Conservation (phyloP, 352 stramenopile genomes). For the Phytophthora cactorum region DNA sequence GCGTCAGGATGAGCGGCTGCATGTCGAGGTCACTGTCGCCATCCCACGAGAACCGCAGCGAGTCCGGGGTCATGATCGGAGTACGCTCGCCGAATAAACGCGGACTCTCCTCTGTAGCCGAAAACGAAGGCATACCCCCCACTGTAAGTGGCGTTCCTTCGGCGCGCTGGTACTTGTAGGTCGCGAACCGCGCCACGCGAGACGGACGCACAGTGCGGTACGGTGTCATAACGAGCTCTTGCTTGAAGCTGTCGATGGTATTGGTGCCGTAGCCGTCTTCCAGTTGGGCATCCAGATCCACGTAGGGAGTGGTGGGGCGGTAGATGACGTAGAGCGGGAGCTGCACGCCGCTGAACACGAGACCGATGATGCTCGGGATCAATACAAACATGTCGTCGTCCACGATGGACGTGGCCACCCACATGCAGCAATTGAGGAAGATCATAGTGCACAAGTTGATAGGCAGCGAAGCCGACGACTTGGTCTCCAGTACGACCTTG, state of each 20-base stretch:
- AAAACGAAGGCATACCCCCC: slow-evolving; percentile 23
- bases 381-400: slow-evolving; percentile 55
- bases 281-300: slow-evolving; percentile 28
- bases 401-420: slow-evolving; percentile 55
- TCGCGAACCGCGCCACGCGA: slow-evolving; percentile 27
- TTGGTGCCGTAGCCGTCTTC: slow-evolving; percentile 32
- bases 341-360: slow-evolving; percentile 49
- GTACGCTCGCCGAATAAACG: slow-evolving; percentile 18
- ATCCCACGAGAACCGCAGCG: slow-evolving; percentile 23
- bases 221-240: slow-evolving; percentile 12
- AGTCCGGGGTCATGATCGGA: slow-evolving; percentile 7
- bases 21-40: slow-evolving; percentile 24
- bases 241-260: slow-evolving; percentile 14
- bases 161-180: slow-evolving; percentile 31
- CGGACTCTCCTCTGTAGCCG: slow-evolving; percentile 20
- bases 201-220: slow-evolving; percentile 36
- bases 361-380: slow-evolving; percentile 49
- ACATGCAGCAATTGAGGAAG: slow-evolving; percentile 62
- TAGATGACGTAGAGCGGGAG: slow-evolving; percentile 68
- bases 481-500: slow-evolving; percentile 53
- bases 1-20: slow-evolving; percentile 33
- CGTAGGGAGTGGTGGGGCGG: slow-evolving; percentile 18
- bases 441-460: slow-evolving; percentile 58
- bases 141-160: slow-evolving; percentile 27
- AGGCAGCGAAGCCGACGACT: slow-evolving; percentile 59